Evolutionary conservation across 352 stramenopile species (phyloP).

Genomic region (Aphanomyces astaci): DNA sequence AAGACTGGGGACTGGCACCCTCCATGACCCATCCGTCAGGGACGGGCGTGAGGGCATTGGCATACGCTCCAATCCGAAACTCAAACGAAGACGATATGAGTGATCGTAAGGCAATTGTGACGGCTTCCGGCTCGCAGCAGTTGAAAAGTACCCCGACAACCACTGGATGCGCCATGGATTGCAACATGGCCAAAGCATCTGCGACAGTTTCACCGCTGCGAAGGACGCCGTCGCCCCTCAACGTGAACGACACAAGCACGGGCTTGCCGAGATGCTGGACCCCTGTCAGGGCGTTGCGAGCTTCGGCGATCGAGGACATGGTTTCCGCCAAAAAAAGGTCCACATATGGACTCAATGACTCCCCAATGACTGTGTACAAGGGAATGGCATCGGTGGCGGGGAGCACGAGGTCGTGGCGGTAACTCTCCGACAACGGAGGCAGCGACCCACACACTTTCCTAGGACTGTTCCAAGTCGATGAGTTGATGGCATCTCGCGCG

Average conservation of each 20-base stretch:
- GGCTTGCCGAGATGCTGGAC: slow-evolving; percentile 37
- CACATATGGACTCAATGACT: slow-evolving; percentile 55
- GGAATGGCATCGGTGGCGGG: slow-evolving; percentile 55
- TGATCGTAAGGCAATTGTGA: slow-evolving; percentile 60
- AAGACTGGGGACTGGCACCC: slow-evolving; percentile 65
- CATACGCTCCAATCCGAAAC: slow-evolving; percentile 69
- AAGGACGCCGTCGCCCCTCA: slow-evolving; percentile 52
- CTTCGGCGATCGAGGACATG: slow-evolving; percentile 78
- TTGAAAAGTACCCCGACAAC: slow-evolving; percentile 84
- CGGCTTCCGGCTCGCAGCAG: slow-evolving; percentile 79
- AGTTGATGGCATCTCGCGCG: slow-evolving; percentile 38
- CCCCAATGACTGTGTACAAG: slow-evolving; percentile 58
- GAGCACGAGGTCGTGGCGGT: slow-evolving; percentile 75
- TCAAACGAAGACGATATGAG: slow-evolving; percentile 29
- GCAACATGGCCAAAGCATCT: slow-evolving; percentile 27
- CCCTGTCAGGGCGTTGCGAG: slow-evolving; percentile 69
- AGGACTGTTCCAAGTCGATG: slow-evolving; percentile 25
- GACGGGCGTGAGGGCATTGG: slow-evolving; percentile 82
- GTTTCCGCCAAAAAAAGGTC: slow-evolving; percentile 84
- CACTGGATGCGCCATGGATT: slow-evolving; percentile 3
- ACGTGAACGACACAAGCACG: slow-evolving; percentile 79
- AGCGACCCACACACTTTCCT: slow-evolving; percentile 79
- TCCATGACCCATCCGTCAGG: slow-evolving; percentile 64
- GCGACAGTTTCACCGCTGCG: slow-evolving; percentile 59
- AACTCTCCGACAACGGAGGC: slow-evolving; percentile 81